Evolutionary conservation across 345 rosid species (phyloP).

Genomic region (Acer yangbiense): DNA sequence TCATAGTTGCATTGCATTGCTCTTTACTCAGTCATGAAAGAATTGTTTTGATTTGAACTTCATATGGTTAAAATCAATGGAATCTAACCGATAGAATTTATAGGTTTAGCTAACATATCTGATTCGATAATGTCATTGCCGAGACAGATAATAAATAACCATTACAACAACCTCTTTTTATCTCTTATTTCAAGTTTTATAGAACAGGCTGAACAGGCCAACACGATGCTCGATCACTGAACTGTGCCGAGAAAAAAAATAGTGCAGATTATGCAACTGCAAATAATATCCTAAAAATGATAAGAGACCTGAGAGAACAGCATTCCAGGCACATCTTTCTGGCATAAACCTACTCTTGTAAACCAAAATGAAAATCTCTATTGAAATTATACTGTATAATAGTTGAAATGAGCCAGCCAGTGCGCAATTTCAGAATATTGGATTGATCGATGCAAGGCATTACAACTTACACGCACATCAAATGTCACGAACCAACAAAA

Average conservation of each 20-base stretch:
- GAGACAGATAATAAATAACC: neutral
- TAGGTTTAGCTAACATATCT: neutral
- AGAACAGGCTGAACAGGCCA: too few relatives aligned
- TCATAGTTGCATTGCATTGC: neutral
- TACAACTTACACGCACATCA: conserved; percentile 8
- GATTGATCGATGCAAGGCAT: conserved; percentile 8
- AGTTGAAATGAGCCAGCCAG: conserved; percentile 3
- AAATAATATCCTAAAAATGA: neutral
- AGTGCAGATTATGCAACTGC: neutral
- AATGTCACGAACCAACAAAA: conserved; percentile 25
- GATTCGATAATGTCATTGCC: neutral
- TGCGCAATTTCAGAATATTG: conserved; percentile 16
- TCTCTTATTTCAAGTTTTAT: neutral
- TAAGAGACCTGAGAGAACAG: too few relatives aligned
- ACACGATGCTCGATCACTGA: too few relatives aligned
- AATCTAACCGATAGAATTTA: neutral
- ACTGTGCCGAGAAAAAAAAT: neutral
- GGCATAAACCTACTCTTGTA: neutral
- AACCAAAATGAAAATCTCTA: conserved; percentile 1
- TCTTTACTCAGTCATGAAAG: too few relatives aligned
- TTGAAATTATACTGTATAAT: neutral
- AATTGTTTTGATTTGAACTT: neutral
- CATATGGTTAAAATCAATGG: neutral
- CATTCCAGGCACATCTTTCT: neutral
- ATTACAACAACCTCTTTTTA: neutral